Conservation (phyloP, 805 yeast genomes). For the Yamadazyma laniorum region DNA sequence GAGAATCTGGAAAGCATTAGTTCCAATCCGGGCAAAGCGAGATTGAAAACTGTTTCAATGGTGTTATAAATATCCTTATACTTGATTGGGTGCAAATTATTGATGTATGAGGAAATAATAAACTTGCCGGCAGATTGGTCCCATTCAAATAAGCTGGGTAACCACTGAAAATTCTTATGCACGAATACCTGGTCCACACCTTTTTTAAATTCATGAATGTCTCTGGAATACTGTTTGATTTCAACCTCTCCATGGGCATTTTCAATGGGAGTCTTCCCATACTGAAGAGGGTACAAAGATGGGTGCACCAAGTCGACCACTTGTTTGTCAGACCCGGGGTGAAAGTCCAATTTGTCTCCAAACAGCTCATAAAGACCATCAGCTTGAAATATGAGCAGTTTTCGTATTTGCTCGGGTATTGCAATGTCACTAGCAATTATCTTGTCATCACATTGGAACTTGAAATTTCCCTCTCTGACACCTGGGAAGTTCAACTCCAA, state of each 20-base stretch:
- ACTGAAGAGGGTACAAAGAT: constrained; percentile 35
- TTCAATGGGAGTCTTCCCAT: constrained; percentile 25
- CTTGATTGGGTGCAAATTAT: constrained; percentile 37
- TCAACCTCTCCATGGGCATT: constrained; percentile 6
- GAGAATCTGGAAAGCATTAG: constrained; percentile 23
- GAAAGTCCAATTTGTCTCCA: constrained; percentile 27
- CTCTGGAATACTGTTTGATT: constrained; percentile 11
- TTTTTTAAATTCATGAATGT: constrained; percentile 10
- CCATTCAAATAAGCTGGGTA: constrained; percentile 25
- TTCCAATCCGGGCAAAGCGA: constrained; percentile 32
- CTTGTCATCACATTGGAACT: constrained; percentile 20
- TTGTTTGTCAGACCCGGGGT: constrained; percentile 35
- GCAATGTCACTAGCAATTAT: constrained; percentile 19
- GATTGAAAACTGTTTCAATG: constrained; percentile 30
- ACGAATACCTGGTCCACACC: constrained; percentile 14
- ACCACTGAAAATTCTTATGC: constrained; percentile 36
- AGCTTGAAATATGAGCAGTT: constrained; percentile 12
- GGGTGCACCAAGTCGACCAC: constrained; percentile 43
- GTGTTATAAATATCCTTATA: constrained; percentile 24
- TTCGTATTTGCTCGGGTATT: constrained; percentile 13
- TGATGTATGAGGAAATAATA: constrained; percentile 34
- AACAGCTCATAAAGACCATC: constrained; percentile 16
- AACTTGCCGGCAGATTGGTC: constrained; percentile 13
- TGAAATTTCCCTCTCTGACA: constrained; percentile 13
- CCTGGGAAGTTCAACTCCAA: constrained; percentile 13